Evolutionary conservation across 2,329 filamentous ascomycete genomes (phyloP), one percentile per base, ranked within the genome.

Genomic region (Trichoderma asperellum): DNA sequence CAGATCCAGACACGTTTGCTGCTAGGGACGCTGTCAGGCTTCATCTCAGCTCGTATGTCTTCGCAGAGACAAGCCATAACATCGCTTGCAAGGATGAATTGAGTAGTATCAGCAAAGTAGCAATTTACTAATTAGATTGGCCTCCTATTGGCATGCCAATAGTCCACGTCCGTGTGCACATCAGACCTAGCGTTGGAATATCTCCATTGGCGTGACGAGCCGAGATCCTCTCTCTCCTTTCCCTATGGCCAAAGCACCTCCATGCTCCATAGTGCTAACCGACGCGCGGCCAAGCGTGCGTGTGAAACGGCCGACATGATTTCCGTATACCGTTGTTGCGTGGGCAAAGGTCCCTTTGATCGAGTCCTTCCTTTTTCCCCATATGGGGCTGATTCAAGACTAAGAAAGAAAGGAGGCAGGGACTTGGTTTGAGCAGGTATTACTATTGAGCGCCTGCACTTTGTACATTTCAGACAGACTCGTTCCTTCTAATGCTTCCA

Each of bases 201-300:
- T 49, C 55, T 21, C 40, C 40, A 18, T 32, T 43, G 11, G 49
- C 14, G 37, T 64, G 52, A 18, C 32, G 64, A 34, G 37, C n/a
- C 40, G 64, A 58, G 18, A 27, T 67, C 34, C 29, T 67, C 64
- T 43, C 53, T 67, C 64, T 65, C 52, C 62, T 65, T 43, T 62
- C 43, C 24, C 56, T 49, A 34, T 64, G 61, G 61, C 61, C 61
- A 64, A 64, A 64, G 61, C 61, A 64, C 61, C 52, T 43, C n/a
- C 7, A 52, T 29, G 61, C 61, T 53, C 61, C 61, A 64, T 64
- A 64, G 35, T 43, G 27, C 27, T 32, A 57, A 34, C 35, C 37
- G 53, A 47, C 53, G 63, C 63, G 63, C 63, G 63, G 55, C 63
- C 11, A 37, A 24, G 24, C 24, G 24, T 24, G 52, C n/a, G 16